Percentiles rank a stretch among this genome's conserved stretches.
Evolutionary conservation across 2,329 filamentous ascomycete genomes (phyloP).

Genomic region (Phyllosticta paracitricarpa): DNA sequence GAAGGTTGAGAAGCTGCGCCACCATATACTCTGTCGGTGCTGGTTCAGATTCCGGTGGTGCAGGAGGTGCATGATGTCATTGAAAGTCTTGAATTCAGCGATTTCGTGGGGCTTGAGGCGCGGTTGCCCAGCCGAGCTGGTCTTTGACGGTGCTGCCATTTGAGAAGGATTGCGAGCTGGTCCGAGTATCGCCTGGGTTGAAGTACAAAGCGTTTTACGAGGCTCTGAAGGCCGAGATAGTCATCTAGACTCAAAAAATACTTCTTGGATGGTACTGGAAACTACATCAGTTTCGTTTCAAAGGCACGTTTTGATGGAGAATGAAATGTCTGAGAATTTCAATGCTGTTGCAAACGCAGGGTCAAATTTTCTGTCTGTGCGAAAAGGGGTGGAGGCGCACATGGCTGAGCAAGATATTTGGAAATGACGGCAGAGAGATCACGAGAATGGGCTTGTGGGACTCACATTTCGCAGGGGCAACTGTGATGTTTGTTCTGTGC

Average conservation of each 20-base stretch:
- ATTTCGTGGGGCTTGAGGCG: slow-evolving; percentile 7
- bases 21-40: slow-evolving; percentile 75
- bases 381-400: too few relatives aligned
- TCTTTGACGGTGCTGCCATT: not conserved
- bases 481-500: not conserved
- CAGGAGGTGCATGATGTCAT: slow-evolving; percentile 49
- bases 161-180: not conserved
- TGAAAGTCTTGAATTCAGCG: slow-evolving; percentile 19
- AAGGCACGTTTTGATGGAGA: too few relatives aligned
- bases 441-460: not conserved
- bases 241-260: too few relatives aligned
- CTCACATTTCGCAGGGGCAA: not conserved
- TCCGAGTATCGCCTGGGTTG: not conserved
- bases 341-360: too few relatives aligned
- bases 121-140: not conserved
- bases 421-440: too few relatives aligned
- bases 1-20: slow-evolving; percentile 60
- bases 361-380: too few relatives aligned
- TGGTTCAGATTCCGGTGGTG: slow-evolving; percentile 85
- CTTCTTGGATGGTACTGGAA: too few relatives aligned
- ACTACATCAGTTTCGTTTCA: too few relatives aligned
- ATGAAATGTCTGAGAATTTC: too few relatives aligned
- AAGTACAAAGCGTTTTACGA: not conserved
- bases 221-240: too few relatives aligned
- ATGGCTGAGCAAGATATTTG: too few relatives aligned